These are phyloP conservation scores for Kwoniella sp. DNA, from an alignment of 768 basidiomycete genomes.

Conservation along the genomic window DNA sequence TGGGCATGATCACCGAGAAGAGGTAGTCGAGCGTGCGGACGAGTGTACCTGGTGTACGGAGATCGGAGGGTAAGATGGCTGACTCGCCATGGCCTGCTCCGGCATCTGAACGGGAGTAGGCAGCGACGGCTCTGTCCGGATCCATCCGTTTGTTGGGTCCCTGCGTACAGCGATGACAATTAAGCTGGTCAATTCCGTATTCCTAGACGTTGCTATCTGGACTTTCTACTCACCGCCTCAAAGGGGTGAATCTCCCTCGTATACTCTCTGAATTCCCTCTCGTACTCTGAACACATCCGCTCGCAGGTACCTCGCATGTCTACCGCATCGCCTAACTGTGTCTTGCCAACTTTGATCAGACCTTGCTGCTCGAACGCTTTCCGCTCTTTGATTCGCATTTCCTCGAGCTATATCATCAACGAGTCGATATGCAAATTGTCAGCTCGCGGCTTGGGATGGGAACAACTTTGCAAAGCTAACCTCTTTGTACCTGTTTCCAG, in stretches of 20 bases:
- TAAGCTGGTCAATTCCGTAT: no score
- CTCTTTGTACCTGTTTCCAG: conserved; percentile 56
- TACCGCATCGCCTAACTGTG: conserved; percentile 85
- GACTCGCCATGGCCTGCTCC: conserved; percentile 64
- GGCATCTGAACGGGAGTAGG: conserved; percentile 85
- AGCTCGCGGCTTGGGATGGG: conserved; percentile 1
- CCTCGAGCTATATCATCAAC: conserved; percentile 54
- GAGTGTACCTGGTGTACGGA: conserved; percentile 82
- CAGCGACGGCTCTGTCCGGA: conserved; percentile 85
- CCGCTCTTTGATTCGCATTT: conserved; percentile 53
- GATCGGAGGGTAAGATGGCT: conserved; percentile 84
- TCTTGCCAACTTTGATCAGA: conserved; percentile 82
- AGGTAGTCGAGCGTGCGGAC: conserved; percentile 88
- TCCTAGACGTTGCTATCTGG: conserved; percentile 48
- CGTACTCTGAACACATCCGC: conserved; percentile 94
- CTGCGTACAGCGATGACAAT: conserved; percentile 14
- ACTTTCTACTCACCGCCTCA: conserved; percentile 53
- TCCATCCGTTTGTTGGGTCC: conserved; percentile 65
- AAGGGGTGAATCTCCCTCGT: conserved; percentile 75
- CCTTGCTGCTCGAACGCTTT: conserved; percentile 69
- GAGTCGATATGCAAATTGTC: background rate
- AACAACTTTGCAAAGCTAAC: conserved; percentile 27
- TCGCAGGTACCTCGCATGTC: conserved; percentile 88
- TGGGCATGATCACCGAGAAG: conserved; percentile 75
- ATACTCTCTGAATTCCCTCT: conserved; percentile 84